Percentiles rank a stretch among this genome's conserved stretches.
Evolutionary conservation across 495 filamentous ascomycete genomes (phyloP).

Genomic region (Penicillium goetzii): DNA sequence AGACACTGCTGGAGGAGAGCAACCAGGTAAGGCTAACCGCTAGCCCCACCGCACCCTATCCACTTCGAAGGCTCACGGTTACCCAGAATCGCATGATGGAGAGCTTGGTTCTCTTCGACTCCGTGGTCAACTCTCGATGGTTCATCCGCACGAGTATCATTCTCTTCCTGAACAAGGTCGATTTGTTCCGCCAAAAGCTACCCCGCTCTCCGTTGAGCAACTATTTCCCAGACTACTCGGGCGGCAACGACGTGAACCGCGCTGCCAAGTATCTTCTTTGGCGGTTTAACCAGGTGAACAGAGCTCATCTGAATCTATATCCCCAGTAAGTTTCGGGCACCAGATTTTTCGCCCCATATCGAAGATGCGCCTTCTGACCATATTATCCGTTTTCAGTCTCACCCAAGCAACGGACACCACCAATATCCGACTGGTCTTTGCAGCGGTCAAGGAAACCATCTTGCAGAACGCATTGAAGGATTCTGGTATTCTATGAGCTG

Average conservation of each 20-base stretch:
- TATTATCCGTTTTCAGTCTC: constrained; percentile 61
- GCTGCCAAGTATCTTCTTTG: constrained; percentile 97
- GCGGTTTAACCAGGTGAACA: constrained; percentile 98
- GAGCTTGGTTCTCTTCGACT: constrained; percentile 95
- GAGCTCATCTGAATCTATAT: constrained; percentile 93
- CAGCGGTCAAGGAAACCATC: constrained; percentile 98
- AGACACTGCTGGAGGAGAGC: constrained; percentile 93
- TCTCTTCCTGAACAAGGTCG: constrained; percentile 97
- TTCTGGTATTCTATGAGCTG: constrained; percentile 81
- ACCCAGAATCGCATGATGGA: constrained; percentile 97
- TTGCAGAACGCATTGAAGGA: constrained; percentile 97
- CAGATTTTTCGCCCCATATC: constrained; percentile 5
- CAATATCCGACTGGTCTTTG: constrained; percentile 96
- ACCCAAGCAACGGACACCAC: constrained; percentile 99
- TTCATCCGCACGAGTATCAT: constrained; percentile 99
- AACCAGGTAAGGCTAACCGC: constrained; percentile 70
- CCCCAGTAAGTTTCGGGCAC: constrained; percentile 79
- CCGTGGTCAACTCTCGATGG: constrained; percentile 98
- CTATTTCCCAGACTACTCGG: constrained; percentile 98
- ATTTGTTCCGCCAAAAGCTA: constrained; percentile 94
- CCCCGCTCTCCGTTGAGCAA: constrained; percentile 84
- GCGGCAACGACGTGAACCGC: constrained; percentile 95
- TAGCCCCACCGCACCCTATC: neutral
- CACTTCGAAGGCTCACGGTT: constrained; percentile 9
- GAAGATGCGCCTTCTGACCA: neutral